Base-by-base conservation (phyloP, 176 grass and related monocot genomes). In the Paspalum notatum region DNA sequence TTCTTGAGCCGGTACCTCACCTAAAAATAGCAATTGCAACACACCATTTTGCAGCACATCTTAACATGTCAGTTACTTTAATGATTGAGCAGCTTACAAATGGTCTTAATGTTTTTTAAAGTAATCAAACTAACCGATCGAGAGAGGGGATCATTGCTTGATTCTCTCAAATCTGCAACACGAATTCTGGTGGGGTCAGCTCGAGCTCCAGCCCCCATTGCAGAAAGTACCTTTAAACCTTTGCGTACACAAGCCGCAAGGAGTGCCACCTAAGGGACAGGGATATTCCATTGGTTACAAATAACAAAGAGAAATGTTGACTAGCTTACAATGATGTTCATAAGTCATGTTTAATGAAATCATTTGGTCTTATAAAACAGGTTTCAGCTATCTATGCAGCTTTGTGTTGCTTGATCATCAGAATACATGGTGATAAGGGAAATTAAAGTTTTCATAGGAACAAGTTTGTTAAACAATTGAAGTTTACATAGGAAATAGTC, bases 201-300 rank as follows among this genome's bases (percentile, higher is more conserved):
- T 86, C 92, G 88, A 75, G 92, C 96, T 76, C 96, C 96, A 58
- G 96, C 96, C 0, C 96, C 96, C 96, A 93, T 99, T 82, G 96
- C 92, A 75, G 96, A 93, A 66, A 99, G 84, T 76, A 99, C 90
- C 72, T 76, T 93, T 73, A 95, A 80, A 80, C 88, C 88, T 86
- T 84, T 95, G 68, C 57, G 84, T 26, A 90, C 82, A 12, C 96
- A 99, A 79, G 92, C 90, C 46, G 88, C 90, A 57, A 99, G 90
- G 32, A 99, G 92, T 76, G 96, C 79, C 65, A 95, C 96, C 92
- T 99, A 78, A 76, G 24, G 56, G 82, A 24, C n/a, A 85, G 60
- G 16, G 5, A 56, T 75, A 69, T 32, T 3, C 26, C 4, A 76
- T 71, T 16, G 16, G 4, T 86, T 80, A 80, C 58, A 45, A 22